Base-by-base conservation (phyloP, 108 stramenopile species). In the Craspedostauros australis region DNA sequence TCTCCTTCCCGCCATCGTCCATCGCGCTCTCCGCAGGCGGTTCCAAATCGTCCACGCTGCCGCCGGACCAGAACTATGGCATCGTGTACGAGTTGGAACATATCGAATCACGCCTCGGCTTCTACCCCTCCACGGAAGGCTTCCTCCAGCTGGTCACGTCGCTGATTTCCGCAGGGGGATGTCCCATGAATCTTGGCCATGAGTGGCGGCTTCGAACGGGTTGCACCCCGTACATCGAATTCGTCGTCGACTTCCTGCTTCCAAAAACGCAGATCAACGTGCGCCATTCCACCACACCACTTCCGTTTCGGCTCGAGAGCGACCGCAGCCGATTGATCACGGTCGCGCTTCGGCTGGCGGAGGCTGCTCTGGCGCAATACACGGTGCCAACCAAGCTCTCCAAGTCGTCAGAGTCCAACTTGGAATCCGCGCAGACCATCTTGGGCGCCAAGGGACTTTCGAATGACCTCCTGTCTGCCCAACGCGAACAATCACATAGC, bases 11-110 rank as follows among this genome's bases (percentile, higher is more conserved):
- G 25, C 68, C 77, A 20, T 70, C 64, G 0, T 79, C 77, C 1
- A 54, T 46, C 21, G 27, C 66, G 11, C 28, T 68, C 56, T 66
- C 64, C 32, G n/a, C n/a, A n/a, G n/a, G n/a, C n/a, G 57, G 56
- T 56, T 39, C 22, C 9, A 16, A 24, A 11, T 41, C 44, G 32
- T 56, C 46, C 7, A 40, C 60, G 55, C 46, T 76, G 19, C 75
- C 72, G 8, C 60, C 73, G 39, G 58, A 71, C 33, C 29, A 68
- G 4, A 70, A 60, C 14, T 86, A 82, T 49, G 79, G 84, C 16
- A 60, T 92, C 41, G 44, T 88, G 25, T 87, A 75, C 46, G 82
- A 84, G 39, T 60, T 92, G 57, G 91, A 92, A 54, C 80, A 86
- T 34, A 66, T 92, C 7, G 91, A 92, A 52, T 43, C 80, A 8